phyloP scores from a whole-genome alignment of 768 basidiomycete species.

The Pleurotus salmoneostramineus region DNA sequence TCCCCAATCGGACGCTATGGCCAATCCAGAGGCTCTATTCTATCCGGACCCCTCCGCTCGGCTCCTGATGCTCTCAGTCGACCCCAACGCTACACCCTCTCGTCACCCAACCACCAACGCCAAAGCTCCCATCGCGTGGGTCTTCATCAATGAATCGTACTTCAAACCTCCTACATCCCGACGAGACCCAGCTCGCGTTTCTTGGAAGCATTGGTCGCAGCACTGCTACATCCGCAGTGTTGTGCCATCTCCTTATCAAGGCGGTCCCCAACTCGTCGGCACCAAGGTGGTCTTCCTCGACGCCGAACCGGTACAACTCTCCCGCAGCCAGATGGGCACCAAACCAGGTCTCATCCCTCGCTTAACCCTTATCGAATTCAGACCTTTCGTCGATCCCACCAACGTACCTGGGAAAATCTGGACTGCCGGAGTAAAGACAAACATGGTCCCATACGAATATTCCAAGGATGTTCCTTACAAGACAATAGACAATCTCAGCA shows the following conservation, averaged over 20 bases:
- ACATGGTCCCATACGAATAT: slow-evolving; percentile 37
- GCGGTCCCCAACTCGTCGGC: slow-evolving; percentile 41
- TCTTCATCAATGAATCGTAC: slow-evolving; percentile 52
- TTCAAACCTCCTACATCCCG: slow-evolving; percentile 37
- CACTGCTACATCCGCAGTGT: slow-evolving; percentile 44
- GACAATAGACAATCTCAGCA: slow-evolving; percentile 38
- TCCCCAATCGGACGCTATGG: slow-evolving; percentile 28
- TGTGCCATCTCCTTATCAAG: slow-evolving; percentile 23
- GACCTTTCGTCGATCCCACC: slow-evolving; percentile 33
- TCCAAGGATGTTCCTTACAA: slow-evolving; percentile 37
- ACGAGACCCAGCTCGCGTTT: slow-evolving; percentile 38
- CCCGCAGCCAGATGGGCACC: slow-evolving; percentile 17
- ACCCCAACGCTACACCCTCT: neutral
- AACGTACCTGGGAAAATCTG: slow-evolving; percentile 26
- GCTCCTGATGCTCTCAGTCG: slow-evolving; percentile 44
- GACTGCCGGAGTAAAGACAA: slow-evolving; percentile 37
- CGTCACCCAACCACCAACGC: neutral
- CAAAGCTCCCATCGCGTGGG: slow-evolving; percentile 35
- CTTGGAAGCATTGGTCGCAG: slow-evolving; percentile 56
- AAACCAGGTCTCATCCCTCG: slow-evolving; percentile 14
- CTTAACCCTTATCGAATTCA: slow-evolving; percentile 41
- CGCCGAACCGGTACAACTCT: slow-evolving; percentile 21
- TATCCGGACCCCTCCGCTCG: slow-evolving; percentile 50
- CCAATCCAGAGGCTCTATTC: slow-evolving; percentile 46
- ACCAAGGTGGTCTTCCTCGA: slow-evolving; percentile 44